Percentiles rank a stretch among this genome's conserved stretches.
Evolutionary conservation across 108 stramenopile genomes (phyloP).

Genomic region (Ochromonas danica): DNA sequence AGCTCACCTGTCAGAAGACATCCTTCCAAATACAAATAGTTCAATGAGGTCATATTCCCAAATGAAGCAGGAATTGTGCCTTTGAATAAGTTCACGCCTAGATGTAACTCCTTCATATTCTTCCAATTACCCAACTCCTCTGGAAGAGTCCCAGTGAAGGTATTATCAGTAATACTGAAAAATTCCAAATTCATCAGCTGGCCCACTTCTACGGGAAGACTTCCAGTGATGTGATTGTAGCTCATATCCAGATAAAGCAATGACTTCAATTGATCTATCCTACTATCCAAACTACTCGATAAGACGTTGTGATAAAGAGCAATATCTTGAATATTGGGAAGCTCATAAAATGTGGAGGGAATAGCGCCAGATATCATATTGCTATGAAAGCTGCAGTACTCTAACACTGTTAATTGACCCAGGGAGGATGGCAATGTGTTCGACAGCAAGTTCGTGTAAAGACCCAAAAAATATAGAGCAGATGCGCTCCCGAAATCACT

Average conservation of each 20-base stretch:
- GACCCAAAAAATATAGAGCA: background rate
- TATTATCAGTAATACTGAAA: background rate
- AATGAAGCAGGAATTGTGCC: background rate
- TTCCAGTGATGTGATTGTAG: background rate
- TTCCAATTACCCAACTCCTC: background rate
- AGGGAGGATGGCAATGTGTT: background rate
- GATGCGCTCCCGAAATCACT: background rate
- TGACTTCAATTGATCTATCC: background rate
- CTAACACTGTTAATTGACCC: background rate
- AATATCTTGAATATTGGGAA: background rate
- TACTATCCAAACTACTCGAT: no score
- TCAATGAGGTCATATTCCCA: background rate
- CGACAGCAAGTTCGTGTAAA: background rate
- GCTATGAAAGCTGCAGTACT: background rate
- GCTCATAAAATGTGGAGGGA: background rate
- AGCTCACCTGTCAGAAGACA: background rate
- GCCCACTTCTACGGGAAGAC: background rate
- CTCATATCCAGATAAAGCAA: background rate
- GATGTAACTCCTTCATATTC: background rate
- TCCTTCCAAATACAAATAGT: background rate
- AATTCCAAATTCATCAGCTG: background rate
- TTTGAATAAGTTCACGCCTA: background rate
- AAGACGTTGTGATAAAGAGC: background rate
- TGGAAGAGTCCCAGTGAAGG: background rate
- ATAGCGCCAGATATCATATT: background rate